Conservation (phyloP, 208 protist species). For the Wallacemonas collosoma region DNA sequence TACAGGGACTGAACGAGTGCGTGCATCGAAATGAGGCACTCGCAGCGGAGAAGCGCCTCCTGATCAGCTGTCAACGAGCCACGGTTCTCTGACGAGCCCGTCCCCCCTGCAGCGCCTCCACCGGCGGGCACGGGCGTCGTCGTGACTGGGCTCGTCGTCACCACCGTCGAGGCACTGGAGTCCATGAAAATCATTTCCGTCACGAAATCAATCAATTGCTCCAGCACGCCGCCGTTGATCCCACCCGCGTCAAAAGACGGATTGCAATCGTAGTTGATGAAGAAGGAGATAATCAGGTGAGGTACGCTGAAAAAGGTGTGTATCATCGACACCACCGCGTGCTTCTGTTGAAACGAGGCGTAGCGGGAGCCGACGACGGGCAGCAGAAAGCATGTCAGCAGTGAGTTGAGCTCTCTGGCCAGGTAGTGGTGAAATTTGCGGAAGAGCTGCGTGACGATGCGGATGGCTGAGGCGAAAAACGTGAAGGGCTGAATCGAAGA, state of each 20-base stretch:
- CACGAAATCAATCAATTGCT: slow-evolving; percentile 77
- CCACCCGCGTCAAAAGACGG: slow-evolving; percentile 71
- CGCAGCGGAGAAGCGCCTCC: slow-evolving; percentile 72
- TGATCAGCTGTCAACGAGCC: slow-evolving; percentile 73
- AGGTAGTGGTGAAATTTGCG: slow-evolving; percentile 79
- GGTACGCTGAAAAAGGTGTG: slow-evolving; percentile 63
- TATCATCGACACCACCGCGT: slow-evolving; percentile 74
- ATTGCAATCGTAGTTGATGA: slow-evolving; percentile 90
- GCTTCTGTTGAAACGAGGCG: slow-evolving; percentile 77
- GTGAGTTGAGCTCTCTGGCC: slow-evolving; percentile 63
- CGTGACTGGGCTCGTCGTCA: neutral
- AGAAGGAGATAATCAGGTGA: slow-evolving; percentile 74
- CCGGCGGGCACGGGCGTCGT: slow-evolving; percentile 13
- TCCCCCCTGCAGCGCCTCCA: neutral
- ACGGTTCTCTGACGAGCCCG: neutral
- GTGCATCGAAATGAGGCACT: slow-evolving; percentile 67
- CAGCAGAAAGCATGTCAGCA: slow-evolving; percentile 66
- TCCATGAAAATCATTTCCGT: slow-evolving; percentile 62
- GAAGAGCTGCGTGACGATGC: slow-evolving; percentile 56
- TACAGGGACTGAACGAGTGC: slow-evolving; percentile 63
- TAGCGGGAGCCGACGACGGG: slow-evolving; percentile 61
- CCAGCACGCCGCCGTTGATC: slow-evolving; percentile 75
- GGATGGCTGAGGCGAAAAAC: slow-evolving; percentile 60
- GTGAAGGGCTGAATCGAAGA: slow-evolving; percentile 53
- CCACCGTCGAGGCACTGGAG: slow-evolving; percentile 7